Evolutionary conservation across 768 basidiomycete species (phyloP).

Genomic region (Tylopilus sp.): DNA sequence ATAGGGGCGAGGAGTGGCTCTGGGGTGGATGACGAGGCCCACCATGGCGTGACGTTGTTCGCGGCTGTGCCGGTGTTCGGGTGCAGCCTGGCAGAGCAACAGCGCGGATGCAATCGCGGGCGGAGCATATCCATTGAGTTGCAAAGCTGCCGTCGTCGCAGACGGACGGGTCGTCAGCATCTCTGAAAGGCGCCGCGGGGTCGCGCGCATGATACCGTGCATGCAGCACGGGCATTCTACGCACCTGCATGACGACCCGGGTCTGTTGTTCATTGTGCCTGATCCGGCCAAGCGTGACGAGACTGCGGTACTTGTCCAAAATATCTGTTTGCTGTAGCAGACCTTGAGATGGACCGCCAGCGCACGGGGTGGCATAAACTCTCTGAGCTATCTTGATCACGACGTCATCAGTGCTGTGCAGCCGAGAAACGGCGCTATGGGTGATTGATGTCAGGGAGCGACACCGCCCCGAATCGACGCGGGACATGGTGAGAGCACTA

Average conservation of each 20-base stretch:
- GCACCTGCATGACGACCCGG: slow-evolving; percentile 34
- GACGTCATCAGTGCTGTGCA: neutral
- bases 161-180: neutral
- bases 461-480: neutral
- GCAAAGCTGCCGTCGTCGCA: neutral
- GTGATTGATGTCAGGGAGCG: neutral
- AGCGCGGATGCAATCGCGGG: slow-evolving; percentile 33
- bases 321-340: neutral
- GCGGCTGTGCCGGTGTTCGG: neutral
- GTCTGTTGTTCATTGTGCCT: slow-evolving; percentile 53
- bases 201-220: no score
- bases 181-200: slow-evolving; percentile 11
- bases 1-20: neutral
- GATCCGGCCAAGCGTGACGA: slow-evolving; percentile 45
- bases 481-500: neutral
- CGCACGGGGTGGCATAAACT: neutral
- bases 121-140: slow-evolving; percentile 35
- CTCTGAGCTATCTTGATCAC: neutral
- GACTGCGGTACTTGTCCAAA: slow-evolving; percentile 20
- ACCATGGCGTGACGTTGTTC: neutral
- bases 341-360: neutral
- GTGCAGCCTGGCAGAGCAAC: no score
- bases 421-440: neutral
- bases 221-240: no score
- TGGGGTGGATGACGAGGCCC: neutral